phyloP scores from a whole-genome alignment of 192 early-diverging fungal species.

The Nowakowskiella sp. region DNA sequence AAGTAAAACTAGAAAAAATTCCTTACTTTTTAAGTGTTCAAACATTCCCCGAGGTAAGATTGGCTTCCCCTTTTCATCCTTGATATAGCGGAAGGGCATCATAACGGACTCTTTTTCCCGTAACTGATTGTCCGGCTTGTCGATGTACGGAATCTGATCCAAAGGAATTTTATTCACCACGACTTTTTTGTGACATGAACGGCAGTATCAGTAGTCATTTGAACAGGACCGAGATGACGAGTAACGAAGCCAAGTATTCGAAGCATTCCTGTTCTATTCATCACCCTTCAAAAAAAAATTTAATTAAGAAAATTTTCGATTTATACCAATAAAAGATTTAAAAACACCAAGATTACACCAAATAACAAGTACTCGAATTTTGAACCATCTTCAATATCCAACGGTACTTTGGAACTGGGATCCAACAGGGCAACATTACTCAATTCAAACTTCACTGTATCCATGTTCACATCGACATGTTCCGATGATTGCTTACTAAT shows the following conservation, averaged over 20 bases:
- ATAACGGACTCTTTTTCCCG: constrained; percentile 61
- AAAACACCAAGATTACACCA: constrained; percentile 75
- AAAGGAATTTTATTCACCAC: constrained; percentile 57
- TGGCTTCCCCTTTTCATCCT: constrained; percentile 33
- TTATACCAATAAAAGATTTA: background rate
- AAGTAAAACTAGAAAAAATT: too few species aligned
- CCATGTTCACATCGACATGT: too few species aligned
- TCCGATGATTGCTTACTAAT: too few species aligned
- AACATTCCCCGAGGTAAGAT: constrained; percentile 66
- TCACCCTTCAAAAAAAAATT: constrained; percentile 26
- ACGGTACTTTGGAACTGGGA: constrained; percentile 45
- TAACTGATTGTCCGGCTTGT: constrained; percentile 64
- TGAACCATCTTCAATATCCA: constrained; percentile 59
- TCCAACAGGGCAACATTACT: constrained; percentile 68
- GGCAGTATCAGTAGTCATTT: constrained; percentile 85
- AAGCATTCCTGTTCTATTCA: constrained; percentile 51
- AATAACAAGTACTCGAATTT: constrained; percentile 68
- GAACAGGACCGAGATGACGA: constrained; percentile 63
- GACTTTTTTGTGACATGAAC: constrained; percentile 61
- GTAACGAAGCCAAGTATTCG: constrained; percentile 60
- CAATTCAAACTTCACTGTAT: too few species aligned
- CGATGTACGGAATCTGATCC: constrained; percentile 57
- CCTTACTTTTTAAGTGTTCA: constrained; percentile 62
- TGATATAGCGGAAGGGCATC: constrained; percentile 75
- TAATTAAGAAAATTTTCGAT: background rate